Evolutionary conservation across 1,139 yeast species (phyloP).

Genomic region (Ogataea hybrid): DNA sequence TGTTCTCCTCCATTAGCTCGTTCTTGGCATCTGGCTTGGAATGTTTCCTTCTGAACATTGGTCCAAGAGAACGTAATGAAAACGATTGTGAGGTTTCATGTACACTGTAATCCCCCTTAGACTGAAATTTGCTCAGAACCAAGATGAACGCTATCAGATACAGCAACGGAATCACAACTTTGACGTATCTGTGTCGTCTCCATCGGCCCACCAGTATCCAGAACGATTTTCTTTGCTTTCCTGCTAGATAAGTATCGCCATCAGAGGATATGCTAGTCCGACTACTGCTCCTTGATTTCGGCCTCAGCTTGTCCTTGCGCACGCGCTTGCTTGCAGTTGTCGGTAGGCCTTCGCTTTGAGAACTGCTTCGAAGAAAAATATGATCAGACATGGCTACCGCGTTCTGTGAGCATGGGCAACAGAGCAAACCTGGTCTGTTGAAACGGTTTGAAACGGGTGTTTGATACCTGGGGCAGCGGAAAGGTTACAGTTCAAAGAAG

Average conservation of each 20-base stretch:
- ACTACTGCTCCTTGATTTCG: conserved; percentile 15
- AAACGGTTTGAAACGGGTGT: not conserved
- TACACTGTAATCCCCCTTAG: not conserved
- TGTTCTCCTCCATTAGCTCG: conserved; percentile 18
- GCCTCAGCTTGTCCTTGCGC: conserved; percentile 12
- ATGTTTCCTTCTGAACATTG: conserved; percentile 3
- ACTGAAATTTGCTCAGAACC: conserved; percentile 9
- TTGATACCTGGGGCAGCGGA: not conserved
- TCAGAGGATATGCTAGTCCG: conserved; percentile 8
- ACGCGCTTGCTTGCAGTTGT: conserved; percentile 6
- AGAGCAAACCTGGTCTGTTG: not conserved
- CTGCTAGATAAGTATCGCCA: conserved; percentile 4
- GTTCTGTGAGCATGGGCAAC: not conserved
- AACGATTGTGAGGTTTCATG: not conserved
- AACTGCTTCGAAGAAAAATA: conserved; percentile 1
- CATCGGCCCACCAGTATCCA: conserved; percentile 13
- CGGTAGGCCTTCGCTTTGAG: conserved; percentile 3
- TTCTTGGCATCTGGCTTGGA: conserved; percentile 19
- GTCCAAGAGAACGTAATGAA: conserved; percentile 3
- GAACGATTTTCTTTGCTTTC: conserved; percentile 6
- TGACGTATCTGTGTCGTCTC: conserved; percentile 13
- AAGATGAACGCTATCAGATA: conserved; percentile 13
- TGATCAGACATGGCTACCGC: conserved; percentile 1
- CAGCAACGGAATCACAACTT: conserved; percentile 17
- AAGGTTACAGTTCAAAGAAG: not conserved